phyloP scores from a whole-genome alignment of 2,329 filamentous ascomycete species.

The Penicillium expansum region DNA sequence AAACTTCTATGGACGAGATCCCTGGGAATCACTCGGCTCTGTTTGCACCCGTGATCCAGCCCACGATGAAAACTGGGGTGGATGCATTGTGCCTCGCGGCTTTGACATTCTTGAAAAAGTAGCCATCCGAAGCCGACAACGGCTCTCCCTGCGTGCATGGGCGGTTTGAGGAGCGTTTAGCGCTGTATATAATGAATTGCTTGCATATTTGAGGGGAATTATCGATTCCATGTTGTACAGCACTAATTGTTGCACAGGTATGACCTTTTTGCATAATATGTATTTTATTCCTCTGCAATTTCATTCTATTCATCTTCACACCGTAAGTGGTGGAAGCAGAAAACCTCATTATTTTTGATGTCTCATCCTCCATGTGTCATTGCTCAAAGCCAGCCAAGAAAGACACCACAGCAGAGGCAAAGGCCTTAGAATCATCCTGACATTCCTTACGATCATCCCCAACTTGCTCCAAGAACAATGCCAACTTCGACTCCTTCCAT shows the following conservation, averaged over 20 bases:
- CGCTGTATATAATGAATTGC: not conserved
- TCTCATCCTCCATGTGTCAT: constrained; percentile 7
- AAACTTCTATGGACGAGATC: constrained; percentile 46
- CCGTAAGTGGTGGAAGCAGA: not conserved
- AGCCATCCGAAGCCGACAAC: not conserved
- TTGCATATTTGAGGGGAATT: not conserved
- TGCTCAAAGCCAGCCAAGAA: constrained; percentile 22
- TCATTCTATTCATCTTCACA: not conserved
- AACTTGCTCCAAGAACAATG: constrained; percentile 24
- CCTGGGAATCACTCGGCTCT: constrained; percentile 59
- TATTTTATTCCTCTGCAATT: not conserved
- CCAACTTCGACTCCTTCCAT: constrained; percentile 26
- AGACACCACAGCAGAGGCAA: constrained; percentile 25
- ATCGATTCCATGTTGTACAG: not conserved
- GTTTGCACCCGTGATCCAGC: constrained; percentile 59
- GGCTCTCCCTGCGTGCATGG: not conserved
- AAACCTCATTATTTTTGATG: not conserved
- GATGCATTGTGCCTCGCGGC: constrained; percentile 54
- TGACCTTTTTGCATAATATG: not conserved
- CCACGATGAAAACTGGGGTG: constrained; percentile 54
- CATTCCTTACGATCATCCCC: constrained; percentile 19
- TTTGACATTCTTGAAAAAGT: constrained; percentile 42
- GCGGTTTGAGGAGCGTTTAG: not conserved
- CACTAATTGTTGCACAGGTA: not conserved
- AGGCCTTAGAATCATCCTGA: constrained; percentile 23